Conservation (phyloP, 768 basidiomycete species). For the Lactarius hengduanensis region DNA sequence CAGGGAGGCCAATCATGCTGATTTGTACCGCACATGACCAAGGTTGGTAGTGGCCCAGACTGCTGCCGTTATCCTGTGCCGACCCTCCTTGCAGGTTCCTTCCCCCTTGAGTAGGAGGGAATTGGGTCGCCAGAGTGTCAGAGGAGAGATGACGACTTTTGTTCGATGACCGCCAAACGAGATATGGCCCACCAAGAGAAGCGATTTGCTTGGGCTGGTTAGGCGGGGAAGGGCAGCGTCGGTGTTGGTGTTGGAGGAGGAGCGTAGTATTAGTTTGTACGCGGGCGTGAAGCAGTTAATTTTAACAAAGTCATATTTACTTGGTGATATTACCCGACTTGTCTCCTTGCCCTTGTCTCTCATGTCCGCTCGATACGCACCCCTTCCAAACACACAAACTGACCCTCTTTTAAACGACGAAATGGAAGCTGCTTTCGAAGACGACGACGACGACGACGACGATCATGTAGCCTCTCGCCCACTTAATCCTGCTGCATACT, state of each 20-base stretch:
- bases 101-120: background rate
- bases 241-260: background rate
- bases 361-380: constrained; percentile 64
- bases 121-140: background rate
- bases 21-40: constrained; percentile 29
- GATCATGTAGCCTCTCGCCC: constrained; percentile 52
- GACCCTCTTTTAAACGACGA: constrained; percentile 53
- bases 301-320: background rate
- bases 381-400: constrained; percentile 57
- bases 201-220: constrained; percentile 9
- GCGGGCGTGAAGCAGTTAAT: background rate
- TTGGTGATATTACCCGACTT: background rate
- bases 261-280: constrained; percentile 2
- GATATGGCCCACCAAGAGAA: background rate
- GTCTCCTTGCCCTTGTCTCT: no score
- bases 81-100: constrained; percentile 8
- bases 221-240: constrained; percentile 12
- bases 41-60: constrained; percentile 13
- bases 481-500: no score
- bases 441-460: constrained; percentile 63
- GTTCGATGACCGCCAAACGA: constrained; percentile 21
- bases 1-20: constrained; percentile 42
- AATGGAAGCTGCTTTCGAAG: constrained; percentile 87
- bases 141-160: background rate
- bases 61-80: constrained; percentile 7